A percentile compares a stretch with the other conserved stretches of the same genome.
These are phyloP conservation scores for Beauveria medogensis DNA, from an alignment of 2,329 filamentous ascomycete species.

Conservation along the genomic window DNA sequence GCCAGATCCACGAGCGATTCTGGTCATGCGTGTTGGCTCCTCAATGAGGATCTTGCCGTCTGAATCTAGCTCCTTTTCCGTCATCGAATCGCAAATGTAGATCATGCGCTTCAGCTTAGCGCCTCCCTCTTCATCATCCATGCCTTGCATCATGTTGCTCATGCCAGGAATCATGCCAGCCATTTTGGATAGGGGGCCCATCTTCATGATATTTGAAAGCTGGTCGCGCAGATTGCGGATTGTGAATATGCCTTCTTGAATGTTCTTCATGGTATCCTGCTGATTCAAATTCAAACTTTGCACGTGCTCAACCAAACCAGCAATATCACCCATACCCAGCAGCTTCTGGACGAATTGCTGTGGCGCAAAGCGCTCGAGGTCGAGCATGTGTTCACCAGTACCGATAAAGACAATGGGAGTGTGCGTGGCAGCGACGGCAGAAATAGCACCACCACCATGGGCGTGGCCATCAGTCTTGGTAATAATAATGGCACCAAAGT, in stretches of 20 bases:
- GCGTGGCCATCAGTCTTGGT: conserved; percentile 98
- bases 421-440: conserved; percentile 89
- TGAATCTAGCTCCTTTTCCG: conserved; percentile 85
- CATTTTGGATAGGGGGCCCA: conserved; percentile 96
- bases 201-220: conserved; percentile 98
- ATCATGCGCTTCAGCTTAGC: conserved; percentile 96
- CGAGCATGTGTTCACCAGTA: conserved; percentile 94
- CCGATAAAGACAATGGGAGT: conserved; percentile 98
- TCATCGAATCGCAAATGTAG: conserved; percentile 98
- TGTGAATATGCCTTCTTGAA: conserved; percentile 92
- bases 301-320: conserved; percentile 90
- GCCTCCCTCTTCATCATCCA: conserved; percentile 95
- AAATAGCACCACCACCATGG: conserved; percentile 92
- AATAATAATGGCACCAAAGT: conserved; percentile 97
- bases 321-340: conserved; percentile 95
- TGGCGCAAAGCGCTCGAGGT: conserved; percentile 86
- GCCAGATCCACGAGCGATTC: conserved; percentile 81
- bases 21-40: conserved; percentile 85
- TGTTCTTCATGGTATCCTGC: conserved; percentile 99
- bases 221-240: conserved; percentile 91
- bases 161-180: conserved; percentile 98
- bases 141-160: conserved; percentile 84
- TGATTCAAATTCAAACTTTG: conserved; percentile 93
- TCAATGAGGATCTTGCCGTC: conserved; percentile 93
- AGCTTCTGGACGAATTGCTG: conserved; percentile 91